These are phyloP conservation scores for Cercospora sp. DNA, from an alignment of 2,329 filamentous ascomycete genomes.

Conservation along the genomic window DNA sequence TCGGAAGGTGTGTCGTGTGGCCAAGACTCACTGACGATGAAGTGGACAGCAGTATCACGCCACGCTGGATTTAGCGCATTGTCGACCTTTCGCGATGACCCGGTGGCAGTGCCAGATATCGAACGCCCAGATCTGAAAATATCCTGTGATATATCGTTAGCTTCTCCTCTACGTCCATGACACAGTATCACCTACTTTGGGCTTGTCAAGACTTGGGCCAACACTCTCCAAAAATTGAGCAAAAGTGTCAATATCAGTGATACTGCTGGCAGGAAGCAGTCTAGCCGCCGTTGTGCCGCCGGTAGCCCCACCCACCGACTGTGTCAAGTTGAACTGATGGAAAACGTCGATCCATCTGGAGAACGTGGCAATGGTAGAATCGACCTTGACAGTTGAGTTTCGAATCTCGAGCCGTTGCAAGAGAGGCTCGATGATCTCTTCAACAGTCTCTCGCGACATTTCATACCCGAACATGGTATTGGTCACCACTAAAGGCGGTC, in stretches of 20 bases:
- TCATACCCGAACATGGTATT: conserved; percentile 11
- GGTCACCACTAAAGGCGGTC: conserved; percentile 6
- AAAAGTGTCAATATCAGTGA: not conserved
- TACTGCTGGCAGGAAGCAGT: not conserved
- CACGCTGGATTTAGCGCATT: conserved; percentile 10
- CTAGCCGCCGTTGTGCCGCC: conserved; percentile 2
- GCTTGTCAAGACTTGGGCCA: not conserved
- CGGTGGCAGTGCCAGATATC: conserved; percentile 6
- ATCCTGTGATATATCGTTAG: not conserved
- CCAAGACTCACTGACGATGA: conserved; percentile 6
- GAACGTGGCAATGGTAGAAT: not conserved
- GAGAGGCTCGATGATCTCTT: not conserved
- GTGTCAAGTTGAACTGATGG: conserved; percentile 15
- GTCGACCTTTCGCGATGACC: not conserved
- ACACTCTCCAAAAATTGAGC: not conserved
- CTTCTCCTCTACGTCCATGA: not conserved
- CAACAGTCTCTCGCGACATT: not conserved
- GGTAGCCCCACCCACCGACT: not conserved
- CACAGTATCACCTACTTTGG: not conserved
- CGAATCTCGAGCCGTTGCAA: not conserved
- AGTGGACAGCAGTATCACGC: conserved; percentile 13
- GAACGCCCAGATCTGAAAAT: not conserved
- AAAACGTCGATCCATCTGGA: conserved; percentile 15
- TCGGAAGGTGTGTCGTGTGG: not conserved
- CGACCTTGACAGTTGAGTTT: not conserved